Percentiles rank a stretch among this genome's conserved stretches.
These are phyloP conservation scores for Pyrus hybrid DNA, from an alignment of 331 rosid species.

Conservation along the genomic window DNA sequence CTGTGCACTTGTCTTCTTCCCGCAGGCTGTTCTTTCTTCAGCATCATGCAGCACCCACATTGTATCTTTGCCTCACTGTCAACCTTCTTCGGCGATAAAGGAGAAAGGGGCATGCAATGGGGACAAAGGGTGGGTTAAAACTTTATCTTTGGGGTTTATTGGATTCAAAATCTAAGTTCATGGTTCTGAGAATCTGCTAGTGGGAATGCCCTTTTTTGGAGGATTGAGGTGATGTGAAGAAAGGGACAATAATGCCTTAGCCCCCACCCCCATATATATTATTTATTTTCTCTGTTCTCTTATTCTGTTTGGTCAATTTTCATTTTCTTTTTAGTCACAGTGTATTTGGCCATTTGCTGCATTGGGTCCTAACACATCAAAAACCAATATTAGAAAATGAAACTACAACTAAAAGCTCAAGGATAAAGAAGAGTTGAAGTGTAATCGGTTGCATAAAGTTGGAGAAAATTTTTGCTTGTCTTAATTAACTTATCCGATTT, in stretches of 20 bases:
- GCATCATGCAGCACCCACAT: constrained; percentile 1
- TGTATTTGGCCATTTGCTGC: constrained; percentile 6
- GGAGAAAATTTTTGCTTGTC: neutral
- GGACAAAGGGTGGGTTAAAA: constrained; percentile 27
- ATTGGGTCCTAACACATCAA: neutral
- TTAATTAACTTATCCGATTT: too few relatives aligned
- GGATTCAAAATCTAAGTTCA: constrained; percentile 7
- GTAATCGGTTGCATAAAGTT: neutral
- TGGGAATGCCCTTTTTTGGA: constrained; percentile 7
- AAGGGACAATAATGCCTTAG: constrained; percentile 42
- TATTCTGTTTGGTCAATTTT: constrained; percentile 45
- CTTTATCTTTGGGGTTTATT: constrained; percentile 3
- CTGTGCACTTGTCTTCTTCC: constrained; percentile 10
- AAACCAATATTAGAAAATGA: neutral
- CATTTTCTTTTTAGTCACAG: constrained; percentile 3
- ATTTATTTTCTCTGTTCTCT: constrained; percentile 33
- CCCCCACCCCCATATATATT: constrained; percentile 22
- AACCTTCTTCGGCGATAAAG: constrained; percentile 9
- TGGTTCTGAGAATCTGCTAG: constrained; percentile 14
- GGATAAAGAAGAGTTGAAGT: too few relatives aligned
- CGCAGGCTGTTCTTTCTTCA: constrained; percentile 13
- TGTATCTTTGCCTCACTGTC: constrained; percentile 3
- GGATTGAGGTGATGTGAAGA: constrained; percentile 18
- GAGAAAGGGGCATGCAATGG: constrained; percentile 4
- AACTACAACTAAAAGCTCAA: neutral